Evolutionary conservation across 768 basidiomycete species (phyloP).

Genomic region (Boletus reticulatus): DNA sequence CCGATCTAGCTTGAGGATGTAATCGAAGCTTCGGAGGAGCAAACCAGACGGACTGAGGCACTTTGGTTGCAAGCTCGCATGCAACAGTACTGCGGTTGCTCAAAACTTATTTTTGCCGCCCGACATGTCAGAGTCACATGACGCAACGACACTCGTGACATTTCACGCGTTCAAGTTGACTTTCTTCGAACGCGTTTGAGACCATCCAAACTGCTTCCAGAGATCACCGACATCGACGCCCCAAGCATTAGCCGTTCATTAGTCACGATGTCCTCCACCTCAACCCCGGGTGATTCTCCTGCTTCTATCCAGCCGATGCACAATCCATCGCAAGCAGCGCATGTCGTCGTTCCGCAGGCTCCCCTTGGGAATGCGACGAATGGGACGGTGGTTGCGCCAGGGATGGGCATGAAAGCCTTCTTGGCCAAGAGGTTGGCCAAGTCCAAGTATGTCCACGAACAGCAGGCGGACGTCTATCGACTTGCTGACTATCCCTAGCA

Average conservation of each 20-base stretch:
- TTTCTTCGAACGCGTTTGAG: slow-evolving; percentile 17
- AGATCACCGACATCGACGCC: not conserved
- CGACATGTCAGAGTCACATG: slow-evolving; percentile 10
- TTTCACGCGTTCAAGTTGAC: slow-evolving; percentile 28
- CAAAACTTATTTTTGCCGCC: too few relatives aligned
- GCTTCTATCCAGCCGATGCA: slow-evolving; percentile 79
- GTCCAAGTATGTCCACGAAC: slow-evolving; percentile 57
- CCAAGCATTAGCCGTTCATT: not conserved
- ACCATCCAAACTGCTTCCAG: slow-evolving; percentile 4
- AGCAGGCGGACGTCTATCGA: not conserved
- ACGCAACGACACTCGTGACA: slow-evolving; percentile 15
- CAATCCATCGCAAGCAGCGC: slow-evolving; percentile 78
- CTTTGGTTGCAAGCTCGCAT: too few relatives aligned
- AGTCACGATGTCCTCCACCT: slow-evolving; percentile 49
- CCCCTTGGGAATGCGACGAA: slow-evolving; percentile 69
- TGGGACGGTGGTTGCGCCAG: slow-evolving; percentile 52
- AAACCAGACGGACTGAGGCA: too few relatives aligned
- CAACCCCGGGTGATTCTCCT: slow-evolving; percentile 69
- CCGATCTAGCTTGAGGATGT: too few relatives aligned
- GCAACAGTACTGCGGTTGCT: too few relatives aligned
- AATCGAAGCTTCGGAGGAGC: too few relatives aligned
- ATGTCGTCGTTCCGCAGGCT: slow-evolving; percentile 74
- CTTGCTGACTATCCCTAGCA: slow-evolving; percentile 45
- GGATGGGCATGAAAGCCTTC: slow-evolving; percentile 88
- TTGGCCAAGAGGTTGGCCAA: slow-evolving; percentile 94